These are phyloP conservation scores for Acanthamoeba triangularis DNA, from an alignment of 208 protist species.

Conservation along the genomic window DNA sequence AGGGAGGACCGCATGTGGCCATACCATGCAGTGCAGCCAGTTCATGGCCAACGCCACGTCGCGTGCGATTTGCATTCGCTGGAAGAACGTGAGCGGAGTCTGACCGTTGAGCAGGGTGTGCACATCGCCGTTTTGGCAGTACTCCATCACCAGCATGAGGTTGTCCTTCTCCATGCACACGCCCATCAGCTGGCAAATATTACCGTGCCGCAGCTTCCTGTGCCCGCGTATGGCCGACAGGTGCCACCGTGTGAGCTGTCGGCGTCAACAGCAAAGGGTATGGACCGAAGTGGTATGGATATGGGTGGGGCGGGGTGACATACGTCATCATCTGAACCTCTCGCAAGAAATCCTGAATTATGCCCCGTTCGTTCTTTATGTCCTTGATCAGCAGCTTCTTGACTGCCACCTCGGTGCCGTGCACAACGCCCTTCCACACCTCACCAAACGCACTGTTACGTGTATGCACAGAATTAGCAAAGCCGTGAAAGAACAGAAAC, in stretches of 20 bases:
- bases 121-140: conserved; percentile 58
- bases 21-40: conserved; percentile 67
- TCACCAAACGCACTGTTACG: conserved; percentile 49
- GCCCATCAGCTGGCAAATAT: conserved; percentile 73
- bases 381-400: conserved; percentile 70
- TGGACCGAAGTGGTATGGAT: not conserved
- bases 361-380: conserved; percentile 52
- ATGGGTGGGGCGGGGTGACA: not conserved
- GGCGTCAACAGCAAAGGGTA: not conserved
- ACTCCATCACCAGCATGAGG: conserved; percentile 72
- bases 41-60: conserved; percentile 70
- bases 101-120: conserved; percentile 62
- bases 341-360: conserved; percentile 53
- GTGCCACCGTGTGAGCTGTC: not conserved
- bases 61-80: conserved; percentile 51
- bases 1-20: not conserved
- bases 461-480: no score
- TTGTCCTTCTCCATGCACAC: conserved; percentile 70
- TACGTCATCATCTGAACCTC: conserved; percentile 70
- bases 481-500: not conserved
- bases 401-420: conserved; percentile 68
- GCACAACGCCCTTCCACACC: conserved; percentile 60
- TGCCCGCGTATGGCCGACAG: not conserved
- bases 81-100: conserved; percentile 44
- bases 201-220: conserved; percentile 60